Base-by-base conservation (phyloP, 2,329 filamentous ascomycete genomes). In the Aspergillus novofumigatus region DNA sequence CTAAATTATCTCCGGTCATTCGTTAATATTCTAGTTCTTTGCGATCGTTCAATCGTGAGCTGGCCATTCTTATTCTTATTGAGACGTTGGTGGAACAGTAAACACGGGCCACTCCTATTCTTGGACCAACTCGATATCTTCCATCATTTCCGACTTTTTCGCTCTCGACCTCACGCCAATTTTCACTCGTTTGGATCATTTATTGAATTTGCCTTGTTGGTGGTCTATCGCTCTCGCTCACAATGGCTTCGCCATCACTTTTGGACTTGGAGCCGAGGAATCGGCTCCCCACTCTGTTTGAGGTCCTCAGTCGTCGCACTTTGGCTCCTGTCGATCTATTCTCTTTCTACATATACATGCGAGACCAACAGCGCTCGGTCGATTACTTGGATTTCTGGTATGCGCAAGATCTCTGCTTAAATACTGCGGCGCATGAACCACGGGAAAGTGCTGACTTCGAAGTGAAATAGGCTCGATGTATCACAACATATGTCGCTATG, bases 341-440 rank as follows among this genome's bases (percentile, higher is more conserved):
- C 76, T 97, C 92, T 1, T 99, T 99, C 80, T 99, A 99, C 78
- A 99, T 99, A 68, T 99, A 96, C 78, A 99, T 99, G 94, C 86
- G 94, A 69, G 95, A 99, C 75, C 92, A 97, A 77, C 94, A 99
- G 76, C 87, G 92, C 73, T 97, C 93, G 7, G 94, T 99, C 11
- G 94, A 99, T 71, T 99, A 99, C 69, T 80, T 99, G 45, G 94
- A 99, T 73, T 99, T 99, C 76, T 99, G 95, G 94, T 97, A 80
- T 57, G 85, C 20, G 20, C 17, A 4, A n/a, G 23, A 14, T 29
- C 42, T 11, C 29, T 45, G 2, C 10, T 10, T 41, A 32, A 26
- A 26, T 42, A 8, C 14, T 38, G 32, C 45, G n/a, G 25, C 44
- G 32, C 44, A 41, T 49, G 20, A 35, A 26, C 29, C 26, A 23